phyloP scores from a whole-genome alignment of 768 basidiomycete genomes.

The Hirschioporus abietinus region DNA sequence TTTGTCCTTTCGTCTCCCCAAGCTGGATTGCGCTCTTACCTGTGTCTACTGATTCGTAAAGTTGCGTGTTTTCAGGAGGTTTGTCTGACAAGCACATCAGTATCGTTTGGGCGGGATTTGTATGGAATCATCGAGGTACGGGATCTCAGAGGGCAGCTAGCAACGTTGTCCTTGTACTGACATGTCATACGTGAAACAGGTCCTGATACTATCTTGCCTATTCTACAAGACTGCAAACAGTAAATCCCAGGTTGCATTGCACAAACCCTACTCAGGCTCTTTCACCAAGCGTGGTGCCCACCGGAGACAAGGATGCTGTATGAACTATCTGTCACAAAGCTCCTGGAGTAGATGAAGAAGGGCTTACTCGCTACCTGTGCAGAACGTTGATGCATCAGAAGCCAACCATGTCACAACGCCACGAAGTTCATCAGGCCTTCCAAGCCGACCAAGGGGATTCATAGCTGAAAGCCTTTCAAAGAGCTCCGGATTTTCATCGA shows the following conservation, averaged over 20 bases:
- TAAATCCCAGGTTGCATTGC: too few relatives aligned
- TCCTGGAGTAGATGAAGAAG: not conserved
- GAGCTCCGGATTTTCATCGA: constrained; percentile 60
- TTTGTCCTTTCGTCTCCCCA: too few relatives aligned
- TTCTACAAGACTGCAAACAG: not conserved
- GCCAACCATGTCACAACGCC: constrained; percentile 22
- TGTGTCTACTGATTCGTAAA: too few relatives aligned
- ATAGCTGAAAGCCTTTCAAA: constrained; percentile 28
- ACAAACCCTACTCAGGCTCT: not conserved
- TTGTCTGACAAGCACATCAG: too few relatives aligned
- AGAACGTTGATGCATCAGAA: constrained; percentile 18
- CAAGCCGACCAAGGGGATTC: constrained; percentile 23
- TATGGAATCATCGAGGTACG: too few relatives aligned
- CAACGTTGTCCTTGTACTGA: not conserved
- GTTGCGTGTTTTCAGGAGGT: too few relatives aligned
- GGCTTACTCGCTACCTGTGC: constrained; percentile 23
- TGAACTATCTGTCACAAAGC: constrained; percentile 6
- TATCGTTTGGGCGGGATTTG: too few relatives aligned
- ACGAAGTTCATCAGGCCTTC: constrained; percentile 20
- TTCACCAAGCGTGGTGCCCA: constrained; percentile 60
- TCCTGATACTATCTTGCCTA: not conserved
- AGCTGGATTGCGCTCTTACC: too few relatives aligned
- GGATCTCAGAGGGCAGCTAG: too few relatives aligned
- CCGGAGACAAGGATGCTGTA: constrained; percentile 55
- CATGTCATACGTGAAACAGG: not conserved